Percentiles rank a stretch among this genome's conserved stretches.
These are phyloP conservation scores for Zygosaccharomyces sapae DNA, from an alignment of 1,139 yeast species.

Conservation along the genomic window DNA sequence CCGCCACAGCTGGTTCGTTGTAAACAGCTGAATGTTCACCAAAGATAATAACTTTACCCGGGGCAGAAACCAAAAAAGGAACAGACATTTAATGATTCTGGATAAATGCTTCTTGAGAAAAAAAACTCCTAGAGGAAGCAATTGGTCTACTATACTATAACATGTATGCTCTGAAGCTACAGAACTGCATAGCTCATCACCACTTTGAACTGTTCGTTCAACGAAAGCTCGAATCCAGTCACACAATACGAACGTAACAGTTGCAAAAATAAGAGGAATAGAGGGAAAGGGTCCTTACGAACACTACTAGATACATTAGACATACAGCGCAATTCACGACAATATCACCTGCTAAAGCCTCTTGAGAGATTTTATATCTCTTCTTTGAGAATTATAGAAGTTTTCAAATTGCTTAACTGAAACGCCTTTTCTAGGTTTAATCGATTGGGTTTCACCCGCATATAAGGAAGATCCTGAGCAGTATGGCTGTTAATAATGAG, in stretches of 20 bases:
- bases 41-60: conserved; percentile 92
- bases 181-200: not conserved
- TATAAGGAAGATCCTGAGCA: not conserved
- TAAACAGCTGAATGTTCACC: conserved; percentile 98
- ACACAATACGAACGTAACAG: not conserved
- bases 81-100: conserved; percentile 12
- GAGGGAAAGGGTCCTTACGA: not conserved
- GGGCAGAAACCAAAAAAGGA: conserved; percentile 82
- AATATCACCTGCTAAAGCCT: not conserved
- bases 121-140: not conserved
- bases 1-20: conserved; percentile 53
- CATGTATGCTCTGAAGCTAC: not conserved
- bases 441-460: not conserved
- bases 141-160: not conserved
- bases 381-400: not conserved
- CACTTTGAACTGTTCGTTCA: not conserved
- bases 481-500: conserved; percentile 44
- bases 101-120: not conserved
- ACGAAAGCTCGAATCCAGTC: not conserved
- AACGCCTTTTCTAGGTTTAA: not conserved
- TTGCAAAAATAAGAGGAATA: conserved; percentile 6
- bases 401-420: not conserved
- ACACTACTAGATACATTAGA: not conserved
- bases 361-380: not conserved
- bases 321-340: not conserved